A percentile compares a stretch with the other conserved stretches of the same genome.
These are phyloP conservation scores for Ochromonadaceae sp. DNA, from an alignment of 352 stramenopile genomes.

Conservation along the genomic window DNA sequence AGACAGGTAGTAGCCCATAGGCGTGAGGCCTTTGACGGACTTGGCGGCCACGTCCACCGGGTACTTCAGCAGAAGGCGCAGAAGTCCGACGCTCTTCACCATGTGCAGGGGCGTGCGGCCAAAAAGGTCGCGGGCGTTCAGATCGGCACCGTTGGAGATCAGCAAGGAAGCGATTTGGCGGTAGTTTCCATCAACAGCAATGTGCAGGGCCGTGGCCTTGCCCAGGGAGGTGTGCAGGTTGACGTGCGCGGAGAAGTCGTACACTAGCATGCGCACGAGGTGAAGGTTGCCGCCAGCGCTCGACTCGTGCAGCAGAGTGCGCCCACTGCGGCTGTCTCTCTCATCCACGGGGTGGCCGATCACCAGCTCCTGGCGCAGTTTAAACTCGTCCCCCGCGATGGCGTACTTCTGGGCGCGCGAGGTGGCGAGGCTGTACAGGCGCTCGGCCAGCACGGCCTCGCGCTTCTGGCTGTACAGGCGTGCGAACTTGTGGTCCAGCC, in stretches of 20 bases:
- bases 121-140: background rate
- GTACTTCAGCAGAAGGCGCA: background rate
- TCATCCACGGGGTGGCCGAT: background rate
- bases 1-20: background rate
- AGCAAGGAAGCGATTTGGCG: constrained; percentile 9
- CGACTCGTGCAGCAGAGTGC: background rate
- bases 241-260: background rate
- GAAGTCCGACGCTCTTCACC: background rate
- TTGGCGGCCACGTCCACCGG: background rate
- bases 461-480: background rate
- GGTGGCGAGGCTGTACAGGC: background rate
- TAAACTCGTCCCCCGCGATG: background rate
- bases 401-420: background rate
- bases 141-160: background rate
- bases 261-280: background rate
- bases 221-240: background rate
- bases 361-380: background rate
- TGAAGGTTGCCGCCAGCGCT: background rate
- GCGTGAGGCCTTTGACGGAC: background rate
- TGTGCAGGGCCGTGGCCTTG: background rate
- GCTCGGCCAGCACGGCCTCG: background rate
- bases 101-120: background rate
- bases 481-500: background rate
- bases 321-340: background rate
- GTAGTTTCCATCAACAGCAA: constrained; percentile 8